Percentiles rank a stretch among this genome's conserved stretches.
Conservation (phyloP, 306 rosid genomes). For the Quercus agrifolia region DNA sequence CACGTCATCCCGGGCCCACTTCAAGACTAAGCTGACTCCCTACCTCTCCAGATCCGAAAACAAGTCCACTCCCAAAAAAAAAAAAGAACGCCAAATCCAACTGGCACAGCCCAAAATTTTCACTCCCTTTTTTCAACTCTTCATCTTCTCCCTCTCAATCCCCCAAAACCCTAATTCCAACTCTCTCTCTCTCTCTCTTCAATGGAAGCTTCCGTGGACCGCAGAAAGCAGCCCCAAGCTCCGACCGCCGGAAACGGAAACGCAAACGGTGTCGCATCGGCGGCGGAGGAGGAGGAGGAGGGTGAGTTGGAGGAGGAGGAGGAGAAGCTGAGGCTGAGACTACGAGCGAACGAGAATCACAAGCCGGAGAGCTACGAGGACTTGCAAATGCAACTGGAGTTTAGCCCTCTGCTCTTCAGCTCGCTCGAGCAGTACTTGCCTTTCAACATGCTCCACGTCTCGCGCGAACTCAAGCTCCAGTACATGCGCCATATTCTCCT, state of each 20-base stretch:
- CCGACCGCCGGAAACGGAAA: constrained; percentile 38
- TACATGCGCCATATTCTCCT: constrained; percentile 68
- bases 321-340: constrained; percentile 41
- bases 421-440: constrained; percentile 83
- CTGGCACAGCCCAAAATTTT: background rate
- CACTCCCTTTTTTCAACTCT: background rate
- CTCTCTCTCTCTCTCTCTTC: background rate
- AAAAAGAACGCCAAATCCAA: background rate
- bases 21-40: background rate
- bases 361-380: constrained; percentile 74
- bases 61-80: background rate
- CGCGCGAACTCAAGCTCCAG: constrained; percentile 69
- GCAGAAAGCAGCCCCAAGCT: constrained; percentile 32
- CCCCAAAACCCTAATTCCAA: background rate
- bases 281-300: constrained; percentile 14
- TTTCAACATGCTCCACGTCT: constrained; percentile 40
- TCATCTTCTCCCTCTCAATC: background rate
- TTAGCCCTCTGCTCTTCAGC: constrained; percentile 72
- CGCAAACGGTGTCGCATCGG: too few species aligned
- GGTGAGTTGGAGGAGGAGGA: background rate
- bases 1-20: background rate
- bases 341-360: constrained; percentile 62
- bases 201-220: constrained; percentile 46
- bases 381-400: constrained; percentile 59
- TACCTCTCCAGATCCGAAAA: background rate